Percentiles rank a stretch among this genome's conserved stretches.
These are phyloP conservation scores for Zizania latifolia DNA, from an alignment of 176 grass and related monocot species.

Conservation along the genomic window DNA sequence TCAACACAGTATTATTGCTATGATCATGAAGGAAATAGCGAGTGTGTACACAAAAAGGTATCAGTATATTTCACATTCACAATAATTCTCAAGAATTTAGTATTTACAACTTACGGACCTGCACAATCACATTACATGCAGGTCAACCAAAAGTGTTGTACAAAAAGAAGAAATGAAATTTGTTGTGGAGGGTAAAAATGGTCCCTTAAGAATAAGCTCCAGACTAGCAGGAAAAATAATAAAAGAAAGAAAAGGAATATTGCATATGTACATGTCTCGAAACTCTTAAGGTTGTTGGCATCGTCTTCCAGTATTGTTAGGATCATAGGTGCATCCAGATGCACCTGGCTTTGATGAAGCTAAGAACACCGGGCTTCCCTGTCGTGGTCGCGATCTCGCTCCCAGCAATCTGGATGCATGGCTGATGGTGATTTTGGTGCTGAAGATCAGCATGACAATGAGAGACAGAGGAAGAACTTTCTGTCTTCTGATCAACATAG, in stretches of 20 bases:
- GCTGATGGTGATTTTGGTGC: background rate
- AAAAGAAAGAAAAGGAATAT: background rate
- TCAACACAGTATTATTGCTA: background rate
- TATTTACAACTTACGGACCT: constrained; percentile 11
- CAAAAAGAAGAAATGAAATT: background rate
- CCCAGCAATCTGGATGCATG: constrained; percentile 28
- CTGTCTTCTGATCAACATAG: background rate
- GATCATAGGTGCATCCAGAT: constrained; percentile 34
- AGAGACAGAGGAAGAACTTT: constrained; percentile 2
- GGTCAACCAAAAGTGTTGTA: background rate
- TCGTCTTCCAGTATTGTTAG: constrained; percentile 20
- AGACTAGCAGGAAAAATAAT: background rate
- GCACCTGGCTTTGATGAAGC: constrained; percentile 12
- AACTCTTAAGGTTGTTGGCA: constrained; percentile 27
- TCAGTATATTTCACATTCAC: background rate
- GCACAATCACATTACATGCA: constrained; percentile 2
- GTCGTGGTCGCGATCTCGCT: background rate
- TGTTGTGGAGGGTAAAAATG: background rate
- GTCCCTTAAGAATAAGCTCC: background rate
- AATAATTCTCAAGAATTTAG: background rate
- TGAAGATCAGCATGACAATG: constrained; percentile 27
- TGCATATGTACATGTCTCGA: constrained; percentile 1
- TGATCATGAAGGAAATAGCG: background rate
- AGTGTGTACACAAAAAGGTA: background rate
- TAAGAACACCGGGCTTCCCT: background rate